A percentile compares a stretch with the other conserved stretches of the same genome.
Conservation (phyloP, 2,329 filamentous ascomycete species). For the Cercospora sesami region DNA sequence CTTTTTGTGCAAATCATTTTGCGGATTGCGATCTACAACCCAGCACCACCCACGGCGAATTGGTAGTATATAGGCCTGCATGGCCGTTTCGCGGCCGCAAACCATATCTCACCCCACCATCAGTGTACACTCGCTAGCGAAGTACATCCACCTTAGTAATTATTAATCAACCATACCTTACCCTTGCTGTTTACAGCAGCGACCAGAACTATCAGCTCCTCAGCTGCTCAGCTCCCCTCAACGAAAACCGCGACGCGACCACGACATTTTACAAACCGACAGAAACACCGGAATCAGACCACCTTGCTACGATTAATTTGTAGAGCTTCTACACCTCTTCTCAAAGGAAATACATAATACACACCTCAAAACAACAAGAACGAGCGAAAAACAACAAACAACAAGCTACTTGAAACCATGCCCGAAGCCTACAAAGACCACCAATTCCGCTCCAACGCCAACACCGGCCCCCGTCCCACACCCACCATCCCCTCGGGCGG, state of each 20-base stretch:
- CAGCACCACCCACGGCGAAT: background rate
- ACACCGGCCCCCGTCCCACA: conserved; percentile 33
- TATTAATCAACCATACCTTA: background rate
- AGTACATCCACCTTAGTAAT: background rate
- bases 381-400: background rate
- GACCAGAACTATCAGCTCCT: background rate
- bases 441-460: conserved; percentile 33
- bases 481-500: conserved; percentile 37
- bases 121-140: background rate
- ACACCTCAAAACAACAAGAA: background rate
- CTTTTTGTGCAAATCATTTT: conserved; percentile 1
- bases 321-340: background rate
- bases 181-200: background rate
- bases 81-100: background rate
- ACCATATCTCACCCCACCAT: background rate
- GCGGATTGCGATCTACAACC: conserved; percentile 6
- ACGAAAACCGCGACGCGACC: background rate
- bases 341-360: background rate
- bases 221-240: background rate
- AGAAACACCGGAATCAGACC: background rate
- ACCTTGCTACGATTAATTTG: background rate
- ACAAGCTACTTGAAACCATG: conserved; percentile 1
- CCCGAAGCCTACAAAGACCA: conserved; percentile 27
- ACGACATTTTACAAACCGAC: background rate
- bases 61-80: background rate